Percentiles rank a stretch among this genome's conserved stretches.
phyloP scores from a whole-genome alignment of 345 rosid species.

The Arabidopsis suecica region DNA sequence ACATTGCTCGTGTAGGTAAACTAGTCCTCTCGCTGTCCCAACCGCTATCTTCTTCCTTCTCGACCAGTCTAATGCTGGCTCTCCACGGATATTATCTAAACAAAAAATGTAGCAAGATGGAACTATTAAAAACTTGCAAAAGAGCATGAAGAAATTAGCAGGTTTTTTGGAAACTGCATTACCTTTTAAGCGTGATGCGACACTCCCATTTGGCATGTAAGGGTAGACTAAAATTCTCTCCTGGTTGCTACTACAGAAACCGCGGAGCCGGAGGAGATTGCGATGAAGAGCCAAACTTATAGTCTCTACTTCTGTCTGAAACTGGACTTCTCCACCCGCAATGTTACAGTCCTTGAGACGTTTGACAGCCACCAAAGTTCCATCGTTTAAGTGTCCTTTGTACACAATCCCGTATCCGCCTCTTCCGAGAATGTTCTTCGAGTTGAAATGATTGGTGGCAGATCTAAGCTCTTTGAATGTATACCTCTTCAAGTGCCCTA shows the following conservation, averaged over 20 bases:
- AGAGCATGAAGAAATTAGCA: not conserved
- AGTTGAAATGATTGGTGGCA: slow-evolving; percentile 86
- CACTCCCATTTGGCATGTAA: slow-evolving; percentile 96
- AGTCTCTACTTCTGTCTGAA: slow-evolving; percentile 96
- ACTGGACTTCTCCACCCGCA: slow-evolving; percentile 93
- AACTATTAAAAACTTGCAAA: not conserved
- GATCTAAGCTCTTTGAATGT: slow-evolving; percentile 89
- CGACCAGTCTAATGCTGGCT: slow-evolving; percentile 85
- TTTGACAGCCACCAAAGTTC: slow-evolving; percentile 89
- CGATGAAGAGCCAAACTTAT: slow-evolving; percentile 96
- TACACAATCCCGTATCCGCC: slow-evolving; percentile 97
- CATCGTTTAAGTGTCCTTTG: slow-evolving; percentile 81
- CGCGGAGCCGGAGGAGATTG: slow-evolving; percentile 94
- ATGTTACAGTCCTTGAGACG: slow-evolving; percentile 91
- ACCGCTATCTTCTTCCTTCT: slow-evolving; percentile 84
- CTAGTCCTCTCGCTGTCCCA: slow-evolving; percentile 89
- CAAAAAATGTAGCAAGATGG: not conserved
- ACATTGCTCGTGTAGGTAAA: slow-evolving; percentile 92
- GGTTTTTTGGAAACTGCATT: slow-evolving; percentile 15
- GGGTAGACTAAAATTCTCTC: slow-evolving; percentile 96
- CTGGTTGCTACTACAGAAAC: slow-evolving; percentile 89
- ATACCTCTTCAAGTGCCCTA: slow-evolving; percentile 89
- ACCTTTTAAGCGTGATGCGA: slow-evolving; percentile 94
- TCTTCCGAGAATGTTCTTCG: slow-evolving; percentile 88
- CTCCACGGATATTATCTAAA: slow-evolving; percentile 68